Conservation (phyloP, 495 filamentous ascomycete species). For the Penicillium cataractarum region DNA sequence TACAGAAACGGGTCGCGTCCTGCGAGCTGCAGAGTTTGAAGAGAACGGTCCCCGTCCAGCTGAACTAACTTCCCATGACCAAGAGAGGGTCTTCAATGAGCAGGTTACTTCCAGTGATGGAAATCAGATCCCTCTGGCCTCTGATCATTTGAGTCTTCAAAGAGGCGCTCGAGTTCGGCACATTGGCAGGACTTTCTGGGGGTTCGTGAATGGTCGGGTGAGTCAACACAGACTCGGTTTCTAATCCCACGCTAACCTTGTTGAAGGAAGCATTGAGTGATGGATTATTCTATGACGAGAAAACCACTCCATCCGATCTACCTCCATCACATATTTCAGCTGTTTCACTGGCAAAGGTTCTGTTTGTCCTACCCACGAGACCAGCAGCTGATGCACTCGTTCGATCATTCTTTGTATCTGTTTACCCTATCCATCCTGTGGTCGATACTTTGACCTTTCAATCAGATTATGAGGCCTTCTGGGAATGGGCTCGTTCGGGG, state of each 20-base stretch:
- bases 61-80: not conserved
- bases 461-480: slow-evolving; percentile 23
- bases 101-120: not conserved
- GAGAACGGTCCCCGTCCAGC: not conserved
- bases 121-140: not conserved
- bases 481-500: slow-evolving; percentile 20
- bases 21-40: not conserved
- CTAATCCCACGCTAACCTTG: not conserved
- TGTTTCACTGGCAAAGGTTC: not conserved
- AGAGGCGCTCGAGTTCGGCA: slow-evolving; percentile 1
- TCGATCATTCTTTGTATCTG: slow-evolving; percentile 15
- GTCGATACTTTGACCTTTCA: slow-evolving; percentile 18
- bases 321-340: slow-evolving; percentile 17
- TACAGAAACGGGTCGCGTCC: slow-evolving; percentile 12
- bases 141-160: slow-evolving; percentile 4
- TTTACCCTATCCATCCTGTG: slow-evolving; percentile 22
- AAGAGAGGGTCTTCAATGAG: not conserved
- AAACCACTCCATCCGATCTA: slow-evolving; percentile 5
- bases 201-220: slow-evolving; percentile 11
- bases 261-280: slow-evolving; percentile 18
- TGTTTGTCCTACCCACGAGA: slow-evolving; percentile 7
- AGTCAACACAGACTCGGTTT: not conserved
- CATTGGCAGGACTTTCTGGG: slow-evolving; percentile 19
- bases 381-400: slow-evolving; percentile 15
- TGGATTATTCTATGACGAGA: slow-evolving; percentile 22